Evolutionary conservation across 1,284 basidiomycete genomes (phyloP), one percentile per base, ranked within the genome.

Genomic region (Moesziomyces parantarcticus): DNA sequence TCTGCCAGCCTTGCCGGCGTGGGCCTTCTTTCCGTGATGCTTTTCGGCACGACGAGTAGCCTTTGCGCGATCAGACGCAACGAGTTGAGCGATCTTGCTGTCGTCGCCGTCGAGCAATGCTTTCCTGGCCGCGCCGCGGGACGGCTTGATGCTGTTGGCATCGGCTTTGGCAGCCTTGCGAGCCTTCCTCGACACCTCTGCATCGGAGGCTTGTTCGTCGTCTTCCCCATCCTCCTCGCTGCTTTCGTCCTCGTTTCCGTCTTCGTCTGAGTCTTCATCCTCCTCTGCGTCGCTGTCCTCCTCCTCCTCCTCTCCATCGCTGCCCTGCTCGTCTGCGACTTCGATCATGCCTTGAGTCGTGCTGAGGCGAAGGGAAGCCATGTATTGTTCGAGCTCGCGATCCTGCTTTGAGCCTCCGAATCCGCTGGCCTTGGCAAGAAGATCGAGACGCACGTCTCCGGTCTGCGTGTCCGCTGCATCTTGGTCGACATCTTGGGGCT

Each of bases 141-240:
- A 64, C 2, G 66, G 46, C 46, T 56, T 64, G 40, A 47, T 47
- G 22, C 26, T n/a, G 87, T 92, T 43, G 85, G 88, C 73, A 91
- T 91, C 82, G 93, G 93, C 86, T 89, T 60, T 62, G 20, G 48
- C 59, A 10, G 43, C 45, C 52, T 70, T 58, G 32, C 49, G 47
- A 94, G 93, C 91, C 85, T 92, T 58, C 78, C 81, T 87, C 50
- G 80, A 95, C 41, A 68, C 48, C 79, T 87, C 42, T 60, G 89
- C 62, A 87, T 92, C 13, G 84, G 90, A 61, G 73, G 86, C 47
- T 92, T 92, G 85, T 91, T 96, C 76, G 83, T 92, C 84, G 86
- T 89, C 44, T 89, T 96, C 82, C 91, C 91, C 11, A 13, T 40
- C 53, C 22, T 46, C 39, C 0, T 39, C 50, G 2, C 46, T 65